These are phyloP conservation scores for Fomitopsis palustris DNA, from an alignment of 1,284 basidiomycete species.

Conservation along the genomic window DNA sequence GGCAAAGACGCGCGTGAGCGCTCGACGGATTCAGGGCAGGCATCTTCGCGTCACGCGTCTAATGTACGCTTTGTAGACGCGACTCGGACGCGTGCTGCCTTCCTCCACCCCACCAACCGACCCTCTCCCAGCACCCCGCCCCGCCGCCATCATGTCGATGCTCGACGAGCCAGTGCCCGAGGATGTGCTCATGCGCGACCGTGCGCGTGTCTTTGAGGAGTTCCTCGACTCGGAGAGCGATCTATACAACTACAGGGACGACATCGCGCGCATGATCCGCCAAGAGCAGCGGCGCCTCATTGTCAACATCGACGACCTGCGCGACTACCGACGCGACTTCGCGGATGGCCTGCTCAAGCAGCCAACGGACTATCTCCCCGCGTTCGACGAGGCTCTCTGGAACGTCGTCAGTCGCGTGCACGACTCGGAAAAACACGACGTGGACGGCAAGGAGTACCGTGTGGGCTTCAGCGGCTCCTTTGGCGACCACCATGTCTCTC, in stretches of 20 bases:
- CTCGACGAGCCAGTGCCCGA: slow-evolving; percentile 55
- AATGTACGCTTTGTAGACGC: neutral
- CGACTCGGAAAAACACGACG: slow-evolving; percentile 82
- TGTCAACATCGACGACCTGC: slow-evolving; percentile 95
- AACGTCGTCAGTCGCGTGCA: slow-evolving; percentile 76
- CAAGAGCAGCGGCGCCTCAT: slow-evolving; percentile 86
- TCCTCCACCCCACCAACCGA: slow-evolving; percentile 10
- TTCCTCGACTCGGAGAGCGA: slow-evolving; percentile 82
- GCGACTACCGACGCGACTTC: slow-evolving; percentile 87
- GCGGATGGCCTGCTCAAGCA: slow-evolving; percentile 84
- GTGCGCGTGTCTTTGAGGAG: slow-evolving; percentile 80
- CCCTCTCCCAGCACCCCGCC: slow-evolving; percentile 12
- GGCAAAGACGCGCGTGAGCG: no score
- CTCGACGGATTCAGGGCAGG: slow-evolving; percentile 25
- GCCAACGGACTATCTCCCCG: slow-evolving; percentile 88
- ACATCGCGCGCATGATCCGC: slow-evolving; percentile 83
- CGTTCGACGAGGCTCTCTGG: slow-evolving; percentile 84
- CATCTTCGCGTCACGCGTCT: slow-evolving; percentile 21
- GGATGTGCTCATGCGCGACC: slow-evolving; percentile 74
- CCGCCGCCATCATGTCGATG: slow-evolving; percentile 46
- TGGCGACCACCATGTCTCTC: slow-evolving; percentile 97
- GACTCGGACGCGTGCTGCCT: slow-evolving; percentile 18
- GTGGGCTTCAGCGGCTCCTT: slow-evolving; percentile 98
- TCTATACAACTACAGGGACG: slow-evolving; percentile 83
- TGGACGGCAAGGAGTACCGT: slow-evolving; percentile 76